Evolutionary conservation across 495 filamentous ascomycete species (phyloP).

Genomic region (Monascus purpureus): DNA sequence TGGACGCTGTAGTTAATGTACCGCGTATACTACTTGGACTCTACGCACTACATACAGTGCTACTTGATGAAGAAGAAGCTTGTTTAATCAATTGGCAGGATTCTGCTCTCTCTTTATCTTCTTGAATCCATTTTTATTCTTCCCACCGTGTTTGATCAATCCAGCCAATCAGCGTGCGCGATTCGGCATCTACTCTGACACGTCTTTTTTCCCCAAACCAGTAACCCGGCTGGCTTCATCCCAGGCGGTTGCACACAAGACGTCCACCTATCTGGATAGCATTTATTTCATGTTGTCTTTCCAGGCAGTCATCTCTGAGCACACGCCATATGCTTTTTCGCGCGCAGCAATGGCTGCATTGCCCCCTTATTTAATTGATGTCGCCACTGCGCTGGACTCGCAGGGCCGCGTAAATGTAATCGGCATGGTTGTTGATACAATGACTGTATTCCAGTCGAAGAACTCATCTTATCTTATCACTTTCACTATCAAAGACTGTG

Average conservation of each 20-base stretch:
- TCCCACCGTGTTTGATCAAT: no score
- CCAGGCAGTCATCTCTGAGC: no score
- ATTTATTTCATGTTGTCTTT: slow-evolving; percentile 6
- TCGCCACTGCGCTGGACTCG: slow-evolving; percentile 20
- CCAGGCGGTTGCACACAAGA: not conserved
- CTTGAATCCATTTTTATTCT: no score
- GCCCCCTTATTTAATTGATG: slow-evolving; percentile 16
- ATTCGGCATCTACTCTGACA: not conserved
- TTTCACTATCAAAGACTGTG: slow-evolving; percentile 35
- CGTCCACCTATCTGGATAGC: no score
- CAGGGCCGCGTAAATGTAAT: slow-evolving; percentile 24
- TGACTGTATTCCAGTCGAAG: slow-evolving; percentile 13
- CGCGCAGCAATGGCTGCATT: slow-evolving; percentile 2
- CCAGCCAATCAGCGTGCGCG: not conserved
- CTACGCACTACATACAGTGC: no score
- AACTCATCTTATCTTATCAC: slow-evolving; percentile 27
- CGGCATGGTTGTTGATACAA: slow-evolving; percentile 34
- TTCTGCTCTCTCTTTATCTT: no score
- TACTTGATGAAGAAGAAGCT: no score
- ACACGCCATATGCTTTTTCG: no score
- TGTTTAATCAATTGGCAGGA: no score
- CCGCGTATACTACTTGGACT: no score
- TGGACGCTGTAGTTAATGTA: not conserved
- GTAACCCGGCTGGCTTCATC: not conserved
- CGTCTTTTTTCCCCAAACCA: not conserved